Base-by-base conservation (phyloP, 2,329 filamentous ascomycete species). In the Fusarium sp. region DNA sequence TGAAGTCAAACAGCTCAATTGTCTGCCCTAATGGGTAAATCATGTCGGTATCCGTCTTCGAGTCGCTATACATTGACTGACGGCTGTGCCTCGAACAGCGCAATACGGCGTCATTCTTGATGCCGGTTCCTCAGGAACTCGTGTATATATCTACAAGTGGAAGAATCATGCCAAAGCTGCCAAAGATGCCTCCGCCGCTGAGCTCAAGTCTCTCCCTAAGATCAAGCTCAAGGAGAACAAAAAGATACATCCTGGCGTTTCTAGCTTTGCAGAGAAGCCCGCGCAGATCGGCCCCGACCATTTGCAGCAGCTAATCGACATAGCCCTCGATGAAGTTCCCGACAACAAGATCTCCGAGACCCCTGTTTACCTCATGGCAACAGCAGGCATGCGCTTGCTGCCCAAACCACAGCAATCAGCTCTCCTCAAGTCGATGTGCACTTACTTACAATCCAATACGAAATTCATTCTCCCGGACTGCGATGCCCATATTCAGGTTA, bases 71-170 rank as follows among this genome's bases (percentile, higher is more conserved):
- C 49, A 50, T 47, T 63, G 46, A 67, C 71, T 68, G 55, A 70
- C 69, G 10, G 35, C 25, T 39, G 33, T 69, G 23, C 39, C 49
- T 63, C 36, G 25, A 43, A 36, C 63, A 88, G 86, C 84, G 76
- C 86, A 88, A 82, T 97, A 96, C 85, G 96, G 94, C 77, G 92
- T 98, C 74, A 94, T 99, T 77, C 88, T 99, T 76, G 96, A 99
- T 86, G 96, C 96, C 78, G 96, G 96, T 72, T 98, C 96, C 79
- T 98, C 96, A 79, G 95, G 96, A 77, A 98, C 95, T 74, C 91
- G 96, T 77, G 86, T 97, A 67, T 93, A 99, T 79, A 88, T 99
- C 58, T 99, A 99, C 81, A 88, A 90, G 80, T 99, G 96, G 96
- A 88, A 94, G 75, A 91, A 96, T 75, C 89, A 90, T 67, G 83